Evolutionary conservation across 2,329 filamentous ascomycete species (phyloP).

Genomic region (Neocatenulostroma microsporum): DNA sequence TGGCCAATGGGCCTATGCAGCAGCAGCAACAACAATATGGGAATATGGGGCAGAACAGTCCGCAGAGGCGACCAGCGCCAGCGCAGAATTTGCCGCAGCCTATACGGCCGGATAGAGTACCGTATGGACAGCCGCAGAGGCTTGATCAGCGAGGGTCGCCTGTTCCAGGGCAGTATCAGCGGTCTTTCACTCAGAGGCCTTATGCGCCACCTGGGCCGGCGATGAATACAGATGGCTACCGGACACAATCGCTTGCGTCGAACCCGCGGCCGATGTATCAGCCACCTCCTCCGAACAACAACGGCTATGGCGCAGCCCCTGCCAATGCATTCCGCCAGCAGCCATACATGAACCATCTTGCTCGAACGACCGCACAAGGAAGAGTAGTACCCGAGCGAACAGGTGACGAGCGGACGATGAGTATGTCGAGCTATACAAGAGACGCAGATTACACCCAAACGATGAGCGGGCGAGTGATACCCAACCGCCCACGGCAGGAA

Average conservation of each 20-base stretch:
- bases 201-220: constrained; percentile 43
- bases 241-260: constrained; percentile 86
- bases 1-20: constrained; percentile 24
- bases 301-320: constrained; percentile 51
- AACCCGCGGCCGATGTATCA: constrained; percentile 66
- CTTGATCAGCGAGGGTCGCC: constrained; percentile 53
- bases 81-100: constrained; percentile 54
- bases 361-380: constrained; percentile 83
- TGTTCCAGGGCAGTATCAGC: constrained; percentile 40
- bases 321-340: constrained; percentile 72
- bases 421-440: constrained; percentile 74
- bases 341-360: constrained; percentile 60
- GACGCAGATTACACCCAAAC: constrained; percentile 77
- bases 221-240: constrained; percentile 76
- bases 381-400: constrained; percentile 84
- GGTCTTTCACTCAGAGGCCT: constrained; percentile 27
- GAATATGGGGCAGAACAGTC: constrained; percentile 29
- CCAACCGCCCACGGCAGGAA: constrained; percentile 46
- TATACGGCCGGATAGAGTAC: constrained; percentile 55
- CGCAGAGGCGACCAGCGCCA: constrained; percentile 34
- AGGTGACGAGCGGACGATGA: constrained; percentile 83
- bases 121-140: constrained; percentile 66
- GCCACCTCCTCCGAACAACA: no score
- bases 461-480: constrained; percentile 87
- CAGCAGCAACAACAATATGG: constrained; percentile 9